Percentiles rank a stretch among this genome's conserved stretches.
Conservation (phyloP, 208 protist species). For the Histomonas meleagridis region DNA sequence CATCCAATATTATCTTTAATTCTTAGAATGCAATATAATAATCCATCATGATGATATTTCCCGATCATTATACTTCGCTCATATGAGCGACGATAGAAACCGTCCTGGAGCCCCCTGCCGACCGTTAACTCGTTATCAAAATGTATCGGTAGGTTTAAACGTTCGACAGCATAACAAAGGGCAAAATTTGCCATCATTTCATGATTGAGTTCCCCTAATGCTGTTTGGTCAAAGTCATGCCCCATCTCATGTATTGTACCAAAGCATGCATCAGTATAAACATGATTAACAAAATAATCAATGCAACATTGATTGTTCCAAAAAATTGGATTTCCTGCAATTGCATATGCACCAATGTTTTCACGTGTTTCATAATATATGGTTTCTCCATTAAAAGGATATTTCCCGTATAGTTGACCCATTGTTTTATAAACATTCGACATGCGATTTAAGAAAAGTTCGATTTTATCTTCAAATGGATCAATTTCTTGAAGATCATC, state of each 20-base stretch:
- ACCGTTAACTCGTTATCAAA: background rate
- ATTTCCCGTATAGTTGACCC: background rate
- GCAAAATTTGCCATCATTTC: background rate
- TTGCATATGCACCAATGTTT: background rate
- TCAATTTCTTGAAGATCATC: background rate
- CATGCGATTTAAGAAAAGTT: background rate
- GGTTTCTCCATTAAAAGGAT: background rate
- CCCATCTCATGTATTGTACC: background rate
- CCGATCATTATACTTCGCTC: background rate
- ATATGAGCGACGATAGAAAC: background rate
- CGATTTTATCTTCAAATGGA: background rate
- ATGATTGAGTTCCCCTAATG: background rate
- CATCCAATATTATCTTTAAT: conserved; percentile 13
- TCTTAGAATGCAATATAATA: background rate
- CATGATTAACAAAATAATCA: background rate
- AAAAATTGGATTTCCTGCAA: conserved; percentile 22
- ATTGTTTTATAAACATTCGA: background rate
- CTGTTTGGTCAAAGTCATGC: background rate
- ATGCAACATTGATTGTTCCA: background rate
- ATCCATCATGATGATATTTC: background rate
- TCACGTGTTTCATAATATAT: background rate
- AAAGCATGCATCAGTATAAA: background rate
- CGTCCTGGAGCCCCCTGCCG: background rate
- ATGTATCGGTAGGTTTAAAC: background rate
- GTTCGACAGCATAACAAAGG: conserved; percentile 1